Conservation (phyloP, 192 early-diverging fungal genomes). For the Gaertneriomyces sp. region DNA sequence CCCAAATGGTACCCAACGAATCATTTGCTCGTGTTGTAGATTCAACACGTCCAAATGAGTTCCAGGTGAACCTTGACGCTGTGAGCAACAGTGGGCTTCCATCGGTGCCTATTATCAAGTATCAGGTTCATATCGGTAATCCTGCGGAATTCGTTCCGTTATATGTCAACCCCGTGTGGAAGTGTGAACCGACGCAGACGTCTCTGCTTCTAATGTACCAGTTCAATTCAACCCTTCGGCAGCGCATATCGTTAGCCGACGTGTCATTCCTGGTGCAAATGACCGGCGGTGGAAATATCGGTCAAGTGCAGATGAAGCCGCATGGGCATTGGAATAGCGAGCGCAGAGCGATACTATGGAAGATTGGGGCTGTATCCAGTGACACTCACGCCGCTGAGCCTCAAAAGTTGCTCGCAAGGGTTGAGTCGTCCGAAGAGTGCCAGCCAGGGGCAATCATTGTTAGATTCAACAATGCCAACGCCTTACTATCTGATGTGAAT, state of each 20-base stretch:
- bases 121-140: conserved; percentile 36
- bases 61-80: conserved; percentile 21
- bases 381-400: conserved; percentile 12
- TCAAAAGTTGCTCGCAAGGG: conserved; percentile 34
- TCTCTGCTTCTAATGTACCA: conserved; percentile 39
- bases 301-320: conserved; percentile 35
- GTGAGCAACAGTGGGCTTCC: neutral
- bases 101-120: conserved; percentile 33
- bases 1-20: conserved; percentile 33
- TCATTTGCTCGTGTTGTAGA: conserved; percentile 20
- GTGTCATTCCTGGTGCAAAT: conserved; percentile 34
- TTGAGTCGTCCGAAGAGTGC: conserved; percentile 25
- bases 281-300: conserved; percentile 27
- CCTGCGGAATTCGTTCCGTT: conserved; percentile 32
- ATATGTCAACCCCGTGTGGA: conserved; percentile 39
- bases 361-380: conserved; percentile 23
- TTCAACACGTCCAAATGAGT: conserved; percentile 17
- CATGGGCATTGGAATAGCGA: conserved; percentile 37
- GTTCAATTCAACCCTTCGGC: conserved; percentile 26
- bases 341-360: conserved; percentile 41
- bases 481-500: conserved; percentile 28
- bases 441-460: conserved; percentile 31
- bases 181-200: conserved; percentile 32
- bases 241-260: conserved; percentile 19
- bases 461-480: conserved; percentile 21